Evolutionary conservation across 768 basidiomycete species (phyloP).

Genomic region (Daedaleopsis nitida): DNA sequence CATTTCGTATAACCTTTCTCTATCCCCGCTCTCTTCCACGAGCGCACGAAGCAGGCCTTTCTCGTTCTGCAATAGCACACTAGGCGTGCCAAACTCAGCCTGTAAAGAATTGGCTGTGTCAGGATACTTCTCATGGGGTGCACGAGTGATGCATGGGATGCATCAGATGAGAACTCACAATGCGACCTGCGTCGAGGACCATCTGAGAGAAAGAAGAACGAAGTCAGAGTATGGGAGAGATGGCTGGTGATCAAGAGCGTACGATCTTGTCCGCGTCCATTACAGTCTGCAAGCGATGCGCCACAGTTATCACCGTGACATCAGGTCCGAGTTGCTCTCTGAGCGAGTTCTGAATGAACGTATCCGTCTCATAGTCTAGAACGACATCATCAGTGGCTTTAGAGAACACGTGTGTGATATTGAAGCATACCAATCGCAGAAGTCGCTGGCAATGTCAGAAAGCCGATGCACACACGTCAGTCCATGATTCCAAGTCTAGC

Average conservation of each 20-base stretch:
- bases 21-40: constrained; percentile 60
- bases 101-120: not conserved
- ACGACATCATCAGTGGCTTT: not conserved
- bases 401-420: not conserved
- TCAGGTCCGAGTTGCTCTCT: constrained; percentile 38
- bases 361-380: constrained; percentile 46
- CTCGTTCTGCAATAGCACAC: constrained; percentile 50
- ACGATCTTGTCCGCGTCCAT: constrained; percentile 64
- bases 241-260: constrained; percentile 1
- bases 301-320: constrained; percentile 48
- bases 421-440: constrained; percentile 42
- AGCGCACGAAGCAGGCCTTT: constrained; percentile 51
- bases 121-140: not conserved
- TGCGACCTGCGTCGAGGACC: constrained; percentile 43
- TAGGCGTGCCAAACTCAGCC: constrained; percentile 56
- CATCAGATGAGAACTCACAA: constrained; percentile 32
- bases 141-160: not conserved
- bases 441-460: constrained; percentile 30
- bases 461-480: too few species aligned
- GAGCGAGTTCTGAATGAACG: constrained; percentile 45
- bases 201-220: constrained; percentile 30
- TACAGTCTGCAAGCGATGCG: constrained; percentile 41
- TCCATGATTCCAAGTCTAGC: too few species aligned
- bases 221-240: not conserved
- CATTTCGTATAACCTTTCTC: constrained; percentile 25